Percentiles rank a stretch among this genome's conserved stretches.
Evolutionary conservation across 139 green algal genomes (phyloP).

Genomic region (Yamagishiella unicocca): DNA sequence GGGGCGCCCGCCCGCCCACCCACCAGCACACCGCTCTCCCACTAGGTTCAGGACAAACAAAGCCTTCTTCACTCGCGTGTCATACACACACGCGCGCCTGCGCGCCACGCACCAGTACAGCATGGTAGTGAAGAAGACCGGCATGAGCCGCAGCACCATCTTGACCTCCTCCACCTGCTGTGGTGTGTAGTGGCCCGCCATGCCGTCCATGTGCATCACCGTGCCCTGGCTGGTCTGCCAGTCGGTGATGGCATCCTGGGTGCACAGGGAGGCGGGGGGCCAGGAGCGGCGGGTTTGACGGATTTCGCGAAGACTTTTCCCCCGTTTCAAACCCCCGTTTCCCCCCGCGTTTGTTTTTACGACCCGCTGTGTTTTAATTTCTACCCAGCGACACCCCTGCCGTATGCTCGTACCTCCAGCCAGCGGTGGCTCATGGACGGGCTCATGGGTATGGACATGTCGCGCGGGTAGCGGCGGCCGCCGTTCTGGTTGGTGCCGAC

Average conservation of each 20-base stretch:
- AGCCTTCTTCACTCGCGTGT: no score
- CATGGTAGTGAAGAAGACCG: constrained; percentile 90
- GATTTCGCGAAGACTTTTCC: no score
- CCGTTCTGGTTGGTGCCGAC: background rate
- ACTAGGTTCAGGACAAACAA: no score
- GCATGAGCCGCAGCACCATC: constrained; percentile 92
- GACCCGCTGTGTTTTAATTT: no score
- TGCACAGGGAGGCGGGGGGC: no score
- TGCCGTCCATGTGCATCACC: constrained; percentile 51
- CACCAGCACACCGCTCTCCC: no score
- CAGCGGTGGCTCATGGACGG: constrained; percentile 54
- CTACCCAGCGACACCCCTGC: no score
- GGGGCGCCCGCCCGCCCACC: no score
- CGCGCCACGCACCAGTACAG: constrained; percentile 81
- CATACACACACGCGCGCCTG: background rate
- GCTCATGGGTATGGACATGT: constrained; percentile 30
- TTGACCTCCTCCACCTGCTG: constrained; percentile 93
- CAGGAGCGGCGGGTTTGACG: no score
- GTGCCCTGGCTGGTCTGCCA: constrained; percentile 67
- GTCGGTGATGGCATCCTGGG: constrained; percentile 68
- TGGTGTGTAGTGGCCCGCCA: constrained; percentile 66
- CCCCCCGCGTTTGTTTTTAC: no score
- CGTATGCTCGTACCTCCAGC: constrained; percentile 54
- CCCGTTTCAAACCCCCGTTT: no score
- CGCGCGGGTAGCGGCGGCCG: background rate